Evolutionary conservation across 2,329 filamentous ascomycete species (phyloP).

Genomic region (Erysiphe pulchra): DNA sequence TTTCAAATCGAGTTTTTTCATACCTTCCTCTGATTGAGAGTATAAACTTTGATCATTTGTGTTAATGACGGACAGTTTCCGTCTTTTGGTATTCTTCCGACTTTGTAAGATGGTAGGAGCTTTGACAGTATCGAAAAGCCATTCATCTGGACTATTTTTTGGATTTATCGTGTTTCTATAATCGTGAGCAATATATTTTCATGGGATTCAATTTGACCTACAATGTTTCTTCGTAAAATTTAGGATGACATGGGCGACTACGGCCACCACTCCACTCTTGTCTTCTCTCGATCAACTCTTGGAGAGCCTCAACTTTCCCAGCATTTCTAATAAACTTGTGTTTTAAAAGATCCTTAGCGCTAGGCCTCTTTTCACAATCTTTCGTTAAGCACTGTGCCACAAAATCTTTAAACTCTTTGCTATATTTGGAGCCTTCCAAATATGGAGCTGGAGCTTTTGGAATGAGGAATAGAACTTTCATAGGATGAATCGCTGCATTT

Average conservation of each 20-base stretch:
- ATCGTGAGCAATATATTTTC: slow-evolving; percentile 4
- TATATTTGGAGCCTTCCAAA: slow-evolving; percentile 57
- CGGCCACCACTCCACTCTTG: slow-evolving; percentile 59
- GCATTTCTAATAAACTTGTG: slow-evolving; percentile 74
- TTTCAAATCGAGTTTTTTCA: slow-evolving; percentile 33
- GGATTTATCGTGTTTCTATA: slow-evolving; percentile 36
- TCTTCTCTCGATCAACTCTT: slow-evolving; percentile 63
- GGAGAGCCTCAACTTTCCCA: slow-evolving; percentile 66
- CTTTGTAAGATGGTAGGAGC: slow-evolving; percentile 30
- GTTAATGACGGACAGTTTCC: slow-evolving; percentile 30
- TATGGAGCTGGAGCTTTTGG: slow-evolving; percentile 68
- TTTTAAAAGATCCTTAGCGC: slow-evolving; percentile 63
- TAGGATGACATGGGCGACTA: slow-evolving; percentile 40
- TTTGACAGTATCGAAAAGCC: slow-evolving; percentile 89
- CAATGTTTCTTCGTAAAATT: slow-evolving; percentile 87
- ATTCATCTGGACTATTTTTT: slow-evolving; percentile 52
- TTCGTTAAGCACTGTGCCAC: slow-evolving; percentile 76
- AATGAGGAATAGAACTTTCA: slow-evolving; percentile 83
- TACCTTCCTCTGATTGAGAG: slow-evolving; percentile 24
- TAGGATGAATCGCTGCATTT: slow-evolving; percentile 61
- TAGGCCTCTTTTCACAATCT: slow-evolving; percentile 61
- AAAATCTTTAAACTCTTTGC: slow-evolving; percentile 84
- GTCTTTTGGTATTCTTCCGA: slow-evolving; percentile 24
- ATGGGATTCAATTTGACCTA: slow-evolving; percentile 12
- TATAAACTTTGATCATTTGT: slow-evolving; percentile 14